A percentile compares a stretch with the other conserved stretches of the same genome.
Conservation (phyloP, 345 rosid genomes). For the Arabidopsis suecica region DNA sequence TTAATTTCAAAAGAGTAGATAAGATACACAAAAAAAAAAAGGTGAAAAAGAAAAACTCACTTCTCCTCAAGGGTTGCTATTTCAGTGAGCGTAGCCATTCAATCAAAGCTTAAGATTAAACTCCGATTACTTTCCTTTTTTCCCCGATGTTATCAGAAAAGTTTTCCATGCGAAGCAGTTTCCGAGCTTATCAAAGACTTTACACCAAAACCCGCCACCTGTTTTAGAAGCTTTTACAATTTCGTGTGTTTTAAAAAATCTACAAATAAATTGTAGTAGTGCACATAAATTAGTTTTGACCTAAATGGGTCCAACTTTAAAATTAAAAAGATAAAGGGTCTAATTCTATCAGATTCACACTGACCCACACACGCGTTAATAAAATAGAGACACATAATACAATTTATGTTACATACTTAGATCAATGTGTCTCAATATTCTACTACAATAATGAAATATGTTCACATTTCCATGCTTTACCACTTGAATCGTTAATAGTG, state of each 20-base stretch:
- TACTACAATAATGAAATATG: not conserved
- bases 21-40: not conserved
- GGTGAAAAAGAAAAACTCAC: constrained; percentile 6
- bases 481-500: too few species aligned
- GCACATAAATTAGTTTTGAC: constrained; percentile 19
- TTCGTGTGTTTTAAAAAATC: not conserved
- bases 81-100: constrained; percentile 38
- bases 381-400: not conserved
- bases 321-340: not conserved
- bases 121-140: not conserved
- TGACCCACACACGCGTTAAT: not conserved
- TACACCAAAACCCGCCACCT: constrained; percentile 37
- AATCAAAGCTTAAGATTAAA: constrained; percentile 27
- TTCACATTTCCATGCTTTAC: too few species aligned
- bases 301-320: not conserved
- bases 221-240: constrained; percentile 3
- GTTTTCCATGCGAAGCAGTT: not conserved
- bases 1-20: constrained; percentile 3
- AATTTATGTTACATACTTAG: too few species aligned
- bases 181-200: constrained; percentile 19
- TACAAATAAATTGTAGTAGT: not conserved
- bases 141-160: constrained; percentile 27
- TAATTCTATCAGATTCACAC: constrained; percentile 13
- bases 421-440: constrained; percentile 4
- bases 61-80: constrained; percentile 37